Conservation (phyloP, 2,329 filamentous ascomycete genomes). For the Clarireedia homoeocarpa region DNA sequence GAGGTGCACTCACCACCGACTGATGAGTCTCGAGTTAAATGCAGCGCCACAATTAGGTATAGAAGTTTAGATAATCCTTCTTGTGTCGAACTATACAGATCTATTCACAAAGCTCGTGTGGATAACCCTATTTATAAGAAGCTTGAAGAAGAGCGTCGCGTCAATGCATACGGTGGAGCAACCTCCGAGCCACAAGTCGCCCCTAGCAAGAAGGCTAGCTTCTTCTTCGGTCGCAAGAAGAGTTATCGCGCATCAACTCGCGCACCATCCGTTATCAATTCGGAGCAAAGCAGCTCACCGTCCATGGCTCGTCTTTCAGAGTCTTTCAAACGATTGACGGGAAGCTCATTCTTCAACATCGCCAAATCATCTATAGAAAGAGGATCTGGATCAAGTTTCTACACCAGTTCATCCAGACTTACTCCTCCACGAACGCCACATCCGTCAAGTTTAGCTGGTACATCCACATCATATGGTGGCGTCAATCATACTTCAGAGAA, state of each 20-base stretch:
- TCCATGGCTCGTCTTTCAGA: conserved; percentile 63
- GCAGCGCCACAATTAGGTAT: conserved; percentile 64
- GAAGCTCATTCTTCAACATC: conserved; percentile 71
- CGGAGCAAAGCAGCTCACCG: conserved; percentile 67
- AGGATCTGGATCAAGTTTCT: conserved; percentile 35
- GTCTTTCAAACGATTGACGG: conserved; percentile 64
- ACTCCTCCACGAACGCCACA: conserved; percentile 26
- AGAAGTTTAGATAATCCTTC: conserved; percentile 69
- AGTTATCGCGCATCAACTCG: conserved; percentile 51
- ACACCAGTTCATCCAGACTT: conserved; percentile 35
- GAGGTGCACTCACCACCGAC: conserved; percentile 86
- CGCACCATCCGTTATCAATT: conserved; percentile 48
- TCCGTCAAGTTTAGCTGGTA: conserved; percentile 19
- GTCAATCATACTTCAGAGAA: conserved; percentile 65
- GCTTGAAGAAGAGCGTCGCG: conserved; percentile 58
- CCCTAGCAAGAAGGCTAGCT: conserved; percentile 39
- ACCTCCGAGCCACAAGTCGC: conserved; percentile 35
- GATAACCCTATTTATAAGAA: conserved; percentile 84
- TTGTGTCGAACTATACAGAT: conserved; percentile 72
- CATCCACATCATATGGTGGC: conserved; percentile 30
- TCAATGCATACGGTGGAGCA: conserved; percentile 58
- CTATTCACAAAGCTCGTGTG: conserved; percentile 82
- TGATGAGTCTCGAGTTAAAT: conserved; percentile 59
- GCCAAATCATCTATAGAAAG: conserved; percentile 64
- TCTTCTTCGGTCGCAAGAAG: conserved; percentile 27